phyloP scores from a whole-genome alignment of 140 eudicot species.

The Cichorium intybus region DNA sequence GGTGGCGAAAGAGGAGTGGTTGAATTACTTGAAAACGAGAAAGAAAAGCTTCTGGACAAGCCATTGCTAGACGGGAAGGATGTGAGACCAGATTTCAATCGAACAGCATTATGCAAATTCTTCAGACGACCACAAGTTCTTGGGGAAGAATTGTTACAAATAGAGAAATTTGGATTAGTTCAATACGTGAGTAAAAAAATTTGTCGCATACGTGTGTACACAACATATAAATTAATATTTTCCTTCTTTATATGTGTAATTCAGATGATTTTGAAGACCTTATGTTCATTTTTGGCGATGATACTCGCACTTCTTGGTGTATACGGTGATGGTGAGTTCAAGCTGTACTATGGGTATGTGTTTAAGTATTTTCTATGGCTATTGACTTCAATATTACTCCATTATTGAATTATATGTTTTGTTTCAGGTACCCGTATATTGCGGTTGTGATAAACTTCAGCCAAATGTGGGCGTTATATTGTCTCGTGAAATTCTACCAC shows the following conservation, averaged over 20 bases:
- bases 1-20: constrained; percentile 78
- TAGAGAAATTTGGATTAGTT: constrained; percentile 86
- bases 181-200: constrained; percentile 68
- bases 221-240: background rate
- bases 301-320: constrained; percentile 75
- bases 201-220: background rate
- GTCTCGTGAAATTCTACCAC: constrained; percentile 91
- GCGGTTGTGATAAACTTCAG: constrained; percentile 85
- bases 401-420: too few species aligned
- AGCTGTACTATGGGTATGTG: constrained; percentile 87
- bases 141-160: constrained; percentile 64
- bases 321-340: constrained; percentile 94
- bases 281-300: constrained; percentile 73
- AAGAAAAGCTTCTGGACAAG: constrained; percentile 43
- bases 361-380: background rate
- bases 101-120: constrained; percentile 47
- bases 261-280: constrained; percentile 93
- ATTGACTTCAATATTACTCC: too few species aligned
- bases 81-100: constrained; percentile 28
- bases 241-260: background rate
- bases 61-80: constrained; percentile 61
- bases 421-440: constrained; percentile 85
- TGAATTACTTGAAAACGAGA: constrained; percentile 71
- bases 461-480: constrained; percentile 97
- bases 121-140: constrained; percentile 61